These are phyloP conservation scores for Cladosporium sp. DNA, from an alignment of 2,329 filamentous ascomycete genomes.

Conservation along the genomic window DNA sequence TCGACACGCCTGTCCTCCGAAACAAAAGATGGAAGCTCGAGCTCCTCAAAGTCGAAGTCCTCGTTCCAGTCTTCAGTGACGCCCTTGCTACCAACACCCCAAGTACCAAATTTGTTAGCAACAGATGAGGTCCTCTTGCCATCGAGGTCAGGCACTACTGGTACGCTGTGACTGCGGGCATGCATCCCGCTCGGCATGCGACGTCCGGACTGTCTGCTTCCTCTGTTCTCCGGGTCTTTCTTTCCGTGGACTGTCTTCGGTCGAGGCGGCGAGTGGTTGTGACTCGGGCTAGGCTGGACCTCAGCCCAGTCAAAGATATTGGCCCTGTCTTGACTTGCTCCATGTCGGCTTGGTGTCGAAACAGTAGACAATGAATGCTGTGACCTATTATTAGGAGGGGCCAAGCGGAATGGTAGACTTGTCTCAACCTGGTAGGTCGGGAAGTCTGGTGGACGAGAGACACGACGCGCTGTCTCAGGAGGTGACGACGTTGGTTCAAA, in stretches of 20 bases:
- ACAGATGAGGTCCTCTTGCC: constrained; percentile 52
- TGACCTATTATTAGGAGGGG: constrained; percentile 19
- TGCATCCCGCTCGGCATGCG: constrained; percentile 66
- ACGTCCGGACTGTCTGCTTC: constrained; percentile 63
- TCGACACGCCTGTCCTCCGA: constrained; percentile 38
- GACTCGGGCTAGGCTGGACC: constrained; percentile 59
- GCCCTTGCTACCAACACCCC: constrained; percentile 74
- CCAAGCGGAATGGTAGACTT: constrained; percentile 23
- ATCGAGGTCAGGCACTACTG: constrained; percentile 59
- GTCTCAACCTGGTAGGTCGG: neutral
- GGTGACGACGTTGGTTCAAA: constrained; percentile 18
- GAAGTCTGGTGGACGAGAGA: neutral
- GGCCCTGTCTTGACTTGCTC: constrained; percentile 41
- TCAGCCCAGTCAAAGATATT: constrained; percentile 79
- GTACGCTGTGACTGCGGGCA: constrained; percentile 76
- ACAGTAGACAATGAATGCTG: constrained; percentile 29
- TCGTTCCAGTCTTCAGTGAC: constrained; percentile 87
- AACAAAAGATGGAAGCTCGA: constrained; percentile 31
- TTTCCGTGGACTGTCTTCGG: constrained; percentile 75
- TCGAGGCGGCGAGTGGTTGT: constrained; percentile 57
- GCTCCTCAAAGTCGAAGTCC: constrained; percentile 73
- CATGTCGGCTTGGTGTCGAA: constrained; percentile 36
- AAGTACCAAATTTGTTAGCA: constrained; percentile 72
- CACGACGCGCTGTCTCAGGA: neutral
- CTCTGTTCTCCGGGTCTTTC: constrained; percentile 65